phyloP scores from a whole-genome alignment of 2,329 filamentous ascomycete genomes.

The Thyridium curvatum region DNA sequence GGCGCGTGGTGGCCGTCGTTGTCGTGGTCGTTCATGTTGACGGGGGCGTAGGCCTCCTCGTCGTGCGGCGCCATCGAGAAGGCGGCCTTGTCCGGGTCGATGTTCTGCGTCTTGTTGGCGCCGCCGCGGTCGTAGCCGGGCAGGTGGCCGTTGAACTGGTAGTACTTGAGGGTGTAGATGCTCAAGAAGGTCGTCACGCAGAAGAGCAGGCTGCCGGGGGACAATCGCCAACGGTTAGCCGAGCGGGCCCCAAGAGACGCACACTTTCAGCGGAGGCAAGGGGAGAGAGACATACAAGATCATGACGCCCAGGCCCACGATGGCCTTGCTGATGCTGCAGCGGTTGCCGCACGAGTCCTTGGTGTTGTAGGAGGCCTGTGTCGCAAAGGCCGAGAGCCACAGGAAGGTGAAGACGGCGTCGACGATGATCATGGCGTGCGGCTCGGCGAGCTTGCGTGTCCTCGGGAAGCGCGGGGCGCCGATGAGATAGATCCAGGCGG shows the following conservation, averaged over 20 bases:
- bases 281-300: slow-evolving; percentile 43
- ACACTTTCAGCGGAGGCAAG: slow-evolving; percentile 8
- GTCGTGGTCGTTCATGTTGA: slow-evolving; percentile 46
- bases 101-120: slow-evolving; percentile 35
- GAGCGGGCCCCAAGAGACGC: too few relatives aligned
- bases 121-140: slow-evolving; percentile 52
- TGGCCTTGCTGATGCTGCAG: slow-evolving; percentile 55
- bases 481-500: slow-evolving; percentile 58
- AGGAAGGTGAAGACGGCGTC: slow-evolving; percentile 53
- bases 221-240: too few relatives aligned
- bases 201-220: slow-evolving; percentile 54
- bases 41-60: slow-evolving; percentile 58
- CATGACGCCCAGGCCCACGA: slow-evolving; percentile 58
- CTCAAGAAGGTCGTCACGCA: slow-evolving; percentile 46
- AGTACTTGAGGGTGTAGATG: slow-evolving; percentile 55
- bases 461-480: slow-evolving; percentile 59
- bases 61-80: slow-evolving; percentile 63
- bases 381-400: slow-evolving; percentile 62
- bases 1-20: slow-evolving; percentile 28
- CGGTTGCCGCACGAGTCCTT: slow-evolving; percentile 46
- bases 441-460: slow-evolving; percentile 54
- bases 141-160: slow-evolving; percentile 53
- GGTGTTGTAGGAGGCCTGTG: slow-evolving; percentile 58
- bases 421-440: slow-evolving; percentile 53
- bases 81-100: slow-evolving; percentile 63